Conservation (phyloP, 208 protist genomes). For the Acanthamoeba comandoni region DNA sequence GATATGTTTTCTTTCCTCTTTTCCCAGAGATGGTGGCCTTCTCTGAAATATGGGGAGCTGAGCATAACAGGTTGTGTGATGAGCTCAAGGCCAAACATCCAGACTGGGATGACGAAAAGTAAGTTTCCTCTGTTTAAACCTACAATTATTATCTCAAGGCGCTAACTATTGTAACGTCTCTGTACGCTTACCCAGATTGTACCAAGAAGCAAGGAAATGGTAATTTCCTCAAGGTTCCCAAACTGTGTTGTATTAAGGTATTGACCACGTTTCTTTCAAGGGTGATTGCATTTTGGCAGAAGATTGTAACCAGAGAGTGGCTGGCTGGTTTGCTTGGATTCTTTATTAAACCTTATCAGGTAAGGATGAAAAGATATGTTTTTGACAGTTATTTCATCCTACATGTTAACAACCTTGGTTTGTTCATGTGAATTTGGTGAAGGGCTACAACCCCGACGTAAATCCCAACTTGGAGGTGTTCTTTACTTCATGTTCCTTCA, state of each 20-base stretch:
- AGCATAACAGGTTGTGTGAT: constrained; percentile 67
- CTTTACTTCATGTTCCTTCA: constrained; percentile 79
- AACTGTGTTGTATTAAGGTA: neutral
- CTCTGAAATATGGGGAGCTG: constrained; percentile 4
- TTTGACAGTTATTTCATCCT: too few relatives aligned
- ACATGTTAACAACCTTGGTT: too few relatives aligned
- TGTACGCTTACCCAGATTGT: neutral
- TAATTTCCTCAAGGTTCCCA: too few relatives aligned
- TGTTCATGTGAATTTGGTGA: neutral
- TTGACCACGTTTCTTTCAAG: neutral
- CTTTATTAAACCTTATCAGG: constrained; percentile 12
- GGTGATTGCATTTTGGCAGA: constrained; percentile 50
- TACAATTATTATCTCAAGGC: too few relatives aligned
- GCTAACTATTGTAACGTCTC: too few relatives aligned
- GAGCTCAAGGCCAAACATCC: neutral
- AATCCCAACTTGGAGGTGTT: constrained; percentile 74
- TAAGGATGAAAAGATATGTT: neutral
- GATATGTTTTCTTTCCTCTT: too few relatives aligned
- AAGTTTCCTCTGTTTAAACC: too few relatives aligned
- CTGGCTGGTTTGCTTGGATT: constrained; percentile 15
- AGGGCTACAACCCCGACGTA: constrained; percentile 77
- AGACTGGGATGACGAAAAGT: constrained; percentile 12
- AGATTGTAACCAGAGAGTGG: constrained; percentile 49
- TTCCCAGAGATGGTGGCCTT: constrained; percentile 7
- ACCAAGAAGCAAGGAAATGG: constrained; percentile 47